These are phyloP conservation scores for Penstemon davidsonii DNA, from an alignment of 257 asterid genomes.

Conservation along the genomic window DNA sequence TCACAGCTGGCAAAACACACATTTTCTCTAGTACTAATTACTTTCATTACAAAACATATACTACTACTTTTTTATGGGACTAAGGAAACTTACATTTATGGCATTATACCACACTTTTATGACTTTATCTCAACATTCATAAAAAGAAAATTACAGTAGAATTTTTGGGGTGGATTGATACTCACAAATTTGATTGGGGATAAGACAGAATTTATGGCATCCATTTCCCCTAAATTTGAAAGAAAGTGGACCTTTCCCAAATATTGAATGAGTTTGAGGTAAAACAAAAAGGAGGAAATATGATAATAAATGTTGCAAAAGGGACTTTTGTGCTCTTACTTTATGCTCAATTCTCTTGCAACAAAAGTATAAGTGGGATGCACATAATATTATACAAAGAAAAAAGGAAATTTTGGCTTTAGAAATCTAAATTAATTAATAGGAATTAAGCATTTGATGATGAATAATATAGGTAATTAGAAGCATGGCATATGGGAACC, in stretches of 20 bases:
- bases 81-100: constrained; percentile 8
- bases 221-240: background rate
- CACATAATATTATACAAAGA: constrained; percentile 7
- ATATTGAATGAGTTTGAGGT: constrained; percentile 4
- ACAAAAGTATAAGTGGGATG: constrained; percentile 20
- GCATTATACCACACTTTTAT: background rate
- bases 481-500: background rate
- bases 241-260: background rate
- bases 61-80: background rate
- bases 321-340: constrained; percentile 12
- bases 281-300: background rate
- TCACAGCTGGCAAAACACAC: background rate
- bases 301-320: constrained; percentile 17
- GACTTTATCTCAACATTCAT: background rate
- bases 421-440: background rate
- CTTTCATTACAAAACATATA: background rate
- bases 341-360: constrained; percentile 17
- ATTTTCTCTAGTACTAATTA: background rate
- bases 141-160: background rate
- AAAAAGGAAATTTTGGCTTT: constrained; percentile 8
- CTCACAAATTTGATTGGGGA: constrained; percentile 19
- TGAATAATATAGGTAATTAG: too few species aligned
- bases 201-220: constrained; percentile 15
- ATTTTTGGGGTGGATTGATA: constrained; percentile 4
- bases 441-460: background rate